These are phyloP conservation scores for Dothidotthia symphoricarpi DNA, from an alignment of 2,329 filamentous ascomycete genomes.

Conservation along the genomic window DNA sequence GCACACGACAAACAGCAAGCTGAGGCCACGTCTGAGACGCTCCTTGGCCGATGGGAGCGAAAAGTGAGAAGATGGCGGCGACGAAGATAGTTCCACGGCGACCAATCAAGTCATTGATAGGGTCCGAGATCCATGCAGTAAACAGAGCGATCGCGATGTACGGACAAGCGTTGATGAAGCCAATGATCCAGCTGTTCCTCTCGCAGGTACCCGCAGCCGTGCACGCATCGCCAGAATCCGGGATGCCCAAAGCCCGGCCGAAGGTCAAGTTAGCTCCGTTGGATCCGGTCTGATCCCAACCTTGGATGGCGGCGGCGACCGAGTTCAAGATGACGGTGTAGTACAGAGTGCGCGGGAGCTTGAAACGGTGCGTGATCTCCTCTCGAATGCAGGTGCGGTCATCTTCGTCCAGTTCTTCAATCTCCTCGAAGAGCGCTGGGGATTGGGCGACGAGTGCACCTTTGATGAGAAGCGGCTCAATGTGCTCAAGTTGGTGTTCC, in stretches of 20 bases:
- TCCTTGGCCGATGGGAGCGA: slow-evolving; percentile 39
- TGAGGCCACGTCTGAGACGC: slow-evolving; percentile 42
- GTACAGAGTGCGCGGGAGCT: slow-evolving; percentile 58
- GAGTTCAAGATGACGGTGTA: slow-evolving; percentile 67
- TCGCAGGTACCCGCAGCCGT: slow-evolving; percentile 25
- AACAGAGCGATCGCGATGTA: slow-evolving; percentile 34
- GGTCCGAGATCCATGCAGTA: slow-evolving; percentile 29
- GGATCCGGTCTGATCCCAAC: slow-evolving; percentile 62
- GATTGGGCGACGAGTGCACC: slow-evolving; percentile 69
- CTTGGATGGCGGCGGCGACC: slow-evolving; percentile 65
- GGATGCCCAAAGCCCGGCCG: slow-evolving; percentile 42
- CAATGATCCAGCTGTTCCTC: slow-evolving; percentile 37
- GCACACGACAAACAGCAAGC: slow-evolving; percentile 40
- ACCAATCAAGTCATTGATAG: slow-evolving; percentile 31
- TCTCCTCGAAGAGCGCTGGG: slow-evolving; percentile 60
- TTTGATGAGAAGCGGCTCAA: slow-evolving; percentile 55
- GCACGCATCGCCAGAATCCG: slow-evolving; percentile 24
- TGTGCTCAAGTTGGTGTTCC: slow-evolving; percentile 58
- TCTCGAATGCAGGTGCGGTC: slow-evolving; percentile 60
- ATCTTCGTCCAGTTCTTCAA: slow-evolving; percentile 61
- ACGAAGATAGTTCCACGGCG: slow-evolving; percentile 38
- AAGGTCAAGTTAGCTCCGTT: slow-evolving; percentile 59
- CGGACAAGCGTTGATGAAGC: slow-evolving; percentile 34
- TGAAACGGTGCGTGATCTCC: slow-evolving; percentile 64
- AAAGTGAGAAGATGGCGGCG: slow-evolving; percentile 34